phyloP scores from a whole-genome alignment of 192 early-diverging fungal species.

The Chytriomyces sp. region DNA sequence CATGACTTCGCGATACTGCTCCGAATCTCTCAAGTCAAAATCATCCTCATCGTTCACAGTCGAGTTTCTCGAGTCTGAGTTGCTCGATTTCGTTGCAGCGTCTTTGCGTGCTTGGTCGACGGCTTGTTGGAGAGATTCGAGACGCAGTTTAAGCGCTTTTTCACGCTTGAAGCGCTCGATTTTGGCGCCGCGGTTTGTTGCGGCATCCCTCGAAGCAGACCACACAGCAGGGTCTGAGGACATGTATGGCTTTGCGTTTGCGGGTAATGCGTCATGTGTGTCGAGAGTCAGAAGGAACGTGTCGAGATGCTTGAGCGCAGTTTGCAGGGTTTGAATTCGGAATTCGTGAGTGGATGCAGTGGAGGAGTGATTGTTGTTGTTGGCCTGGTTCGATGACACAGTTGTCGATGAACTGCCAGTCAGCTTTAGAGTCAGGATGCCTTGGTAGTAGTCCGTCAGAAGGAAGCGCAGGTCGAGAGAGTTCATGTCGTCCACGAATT shows the following conservation, averaged over 20 bases:
- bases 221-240: background rate
- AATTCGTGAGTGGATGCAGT: background rate
- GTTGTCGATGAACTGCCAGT: background rate
- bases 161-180: constrained; percentile 80
- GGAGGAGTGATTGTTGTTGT: background rate
- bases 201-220: constrained; percentile 46
- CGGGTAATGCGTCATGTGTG: constrained; percentile 36
- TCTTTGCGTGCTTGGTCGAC: constrained; percentile 18
- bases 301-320: constrained; percentile 39
- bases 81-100: background rate
- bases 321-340: background rate
- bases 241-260: constrained; percentile 44
- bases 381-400: background rate
- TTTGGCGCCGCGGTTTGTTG: constrained; percentile 70
- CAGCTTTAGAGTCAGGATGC: constrained; percentile 1
- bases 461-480: constrained; percentile 71
- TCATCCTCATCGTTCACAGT: constrained; percentile 38
- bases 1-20: constrained; percentile 75
- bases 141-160: constrained; percentile 65
- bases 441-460: constrained; percentile 31
- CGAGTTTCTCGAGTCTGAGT: constrained; percentile 11
- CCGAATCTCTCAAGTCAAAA: constrained; percentile 64
- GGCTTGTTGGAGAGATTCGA: constrained; percentile 45
- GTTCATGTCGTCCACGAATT: constrained; percentile 85
- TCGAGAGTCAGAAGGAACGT: constrained; percentile 43